Percentiles rank a stretch among this genome's conserved stretches.
Conservation (phyloP, 257 asterid genomes). For the Scutellaria galericulata region DNA sequence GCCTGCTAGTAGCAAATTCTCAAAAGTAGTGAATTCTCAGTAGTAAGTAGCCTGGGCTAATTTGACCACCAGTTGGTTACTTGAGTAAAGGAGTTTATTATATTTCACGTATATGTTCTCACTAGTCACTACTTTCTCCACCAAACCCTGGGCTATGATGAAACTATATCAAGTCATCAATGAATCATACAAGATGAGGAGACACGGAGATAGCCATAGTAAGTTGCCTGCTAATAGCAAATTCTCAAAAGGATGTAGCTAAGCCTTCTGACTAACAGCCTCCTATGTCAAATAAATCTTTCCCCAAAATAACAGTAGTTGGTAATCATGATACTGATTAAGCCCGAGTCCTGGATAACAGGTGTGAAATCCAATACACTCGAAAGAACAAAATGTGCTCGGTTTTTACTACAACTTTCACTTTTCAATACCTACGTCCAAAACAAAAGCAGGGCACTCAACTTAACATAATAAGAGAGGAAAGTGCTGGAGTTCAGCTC, state of each 20-base stretch:
- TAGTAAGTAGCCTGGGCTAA: background rate
- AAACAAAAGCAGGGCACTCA: too few species aligned
- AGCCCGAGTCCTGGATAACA: too few species aligned
- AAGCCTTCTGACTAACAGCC: background rate
- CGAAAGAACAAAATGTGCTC: background rate
- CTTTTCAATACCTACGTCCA: too few species aligned
- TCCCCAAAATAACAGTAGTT: background rate
- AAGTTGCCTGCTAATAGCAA: background rate
- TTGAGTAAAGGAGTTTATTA: too few species aligned
- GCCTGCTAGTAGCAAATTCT: background rate
- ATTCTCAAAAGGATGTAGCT: conserved; percentile 1
- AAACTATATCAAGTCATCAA: background rate
- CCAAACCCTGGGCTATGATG: background rate
- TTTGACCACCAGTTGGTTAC: too few species aligned
- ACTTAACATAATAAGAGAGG: too few species aligned
- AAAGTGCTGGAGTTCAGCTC: too few species aligned
- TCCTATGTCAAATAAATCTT: background rate
- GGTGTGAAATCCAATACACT: background rate
- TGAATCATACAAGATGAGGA: background rate
- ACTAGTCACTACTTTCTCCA: background rate
- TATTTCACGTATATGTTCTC: too few species aligned
- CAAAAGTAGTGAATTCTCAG: too few species aligned
- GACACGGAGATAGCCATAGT: background rate
- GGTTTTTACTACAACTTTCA: too few species aligned
- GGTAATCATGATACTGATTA: background rate